Conservation (phyloP, 768 basidiomycete species). For the Lactarius indigo region DNA sequence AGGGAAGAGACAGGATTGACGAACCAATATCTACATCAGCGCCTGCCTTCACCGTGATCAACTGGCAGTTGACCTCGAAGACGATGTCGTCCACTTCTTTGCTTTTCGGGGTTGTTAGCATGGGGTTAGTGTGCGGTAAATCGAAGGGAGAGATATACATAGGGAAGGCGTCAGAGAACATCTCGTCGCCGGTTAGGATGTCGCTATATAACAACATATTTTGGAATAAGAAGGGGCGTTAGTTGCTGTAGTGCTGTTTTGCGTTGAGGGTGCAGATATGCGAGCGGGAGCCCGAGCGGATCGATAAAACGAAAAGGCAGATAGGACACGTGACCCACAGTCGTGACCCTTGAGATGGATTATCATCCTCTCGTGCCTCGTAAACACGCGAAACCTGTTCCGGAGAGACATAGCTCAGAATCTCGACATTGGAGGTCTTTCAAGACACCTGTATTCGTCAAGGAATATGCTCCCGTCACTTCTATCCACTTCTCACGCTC, state of each 20-base stretch:
- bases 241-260: slow-evolving; percentile 22
- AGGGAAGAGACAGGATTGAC: slow-evolving; percentile 25
- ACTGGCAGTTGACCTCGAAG: slow-evolving; percentile 81
- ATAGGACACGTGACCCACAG: slow-evolving; percentile 10
- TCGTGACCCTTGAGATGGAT: slow-evolving; percentile 48
- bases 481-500: slow-evolving; percentile 87
- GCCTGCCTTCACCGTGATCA: slow-evolving; percentile 68
- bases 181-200: slow-evolving; percentile 77
- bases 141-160: slow-evolving; percentile 46
- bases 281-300: slow-evolving; percentile 20
- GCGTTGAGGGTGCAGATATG: slow-evolving; percentile 18
- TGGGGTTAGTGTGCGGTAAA: not conserved
- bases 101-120: slow-evolving; percentile 38
- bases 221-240: slow-evolving; percentile 24
- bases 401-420: slow-evolving; percentile 63
- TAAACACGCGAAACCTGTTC: slow-evolving; percentile 53
- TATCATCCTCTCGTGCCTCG: slow-evolving; percentile 73
- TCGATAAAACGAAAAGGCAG: slow-evolving; percentile 21
- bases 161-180: slow-evolving; percentile 92
- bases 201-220: slow-evolving; percentile 74
- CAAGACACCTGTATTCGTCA: slow-evolving; percentile 89
- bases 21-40: slow-evolving; percentile 85
- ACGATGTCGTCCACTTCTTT: slow-evolving; percentile 75
- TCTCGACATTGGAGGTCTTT: slow-evolving; percentile 86
- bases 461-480: slow-evolving; percentile 95